Conservation (phyloP, 1,284 basidiomycete species). For the Takashimella koratensis region DNA sequence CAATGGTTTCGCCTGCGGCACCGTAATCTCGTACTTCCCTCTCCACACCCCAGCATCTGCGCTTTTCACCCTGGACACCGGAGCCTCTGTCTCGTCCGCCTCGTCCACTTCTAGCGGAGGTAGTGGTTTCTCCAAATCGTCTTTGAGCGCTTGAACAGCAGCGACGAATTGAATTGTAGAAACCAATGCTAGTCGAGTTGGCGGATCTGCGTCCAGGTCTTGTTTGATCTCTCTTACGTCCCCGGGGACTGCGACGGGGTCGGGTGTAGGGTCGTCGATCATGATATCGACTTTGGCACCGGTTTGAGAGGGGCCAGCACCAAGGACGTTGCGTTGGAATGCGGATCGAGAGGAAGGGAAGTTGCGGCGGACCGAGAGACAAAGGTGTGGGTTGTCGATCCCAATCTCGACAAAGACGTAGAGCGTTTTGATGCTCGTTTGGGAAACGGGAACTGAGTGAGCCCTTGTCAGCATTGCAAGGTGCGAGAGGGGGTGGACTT, state of each 20-base stretch:
- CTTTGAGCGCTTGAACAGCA: slow-evolving; percentile 78
- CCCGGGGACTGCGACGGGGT: slow-evolving; percentile 26
- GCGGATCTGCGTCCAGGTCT: slow-evolving; percentile 17
- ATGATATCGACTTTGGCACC: slow-evolving; percentile 40
- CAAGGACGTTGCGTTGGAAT: slow-evolving; percentile 43
- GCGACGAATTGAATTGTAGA: slow-evolving; percentile 95
- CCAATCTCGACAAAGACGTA: slow-evolving; percentile 98
- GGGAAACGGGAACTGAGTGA: slow-evolving; percentile 77
- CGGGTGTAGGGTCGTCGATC: slow-evolving; percentile 24
- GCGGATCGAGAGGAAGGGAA: slow-evolving; percentile 61
- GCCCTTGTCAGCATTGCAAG: not conserved
- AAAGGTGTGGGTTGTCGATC: slow-evolving; percentile 71
- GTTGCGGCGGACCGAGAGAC: slow-evolving; percentile 80
- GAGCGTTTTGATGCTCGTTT: slow-evolving; percentile 87
- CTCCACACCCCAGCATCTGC: slow-evolving; percentile 47
- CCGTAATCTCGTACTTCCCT: slow-evolving; percentile 66
- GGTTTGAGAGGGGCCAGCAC: slow-evolving; percentile 26
- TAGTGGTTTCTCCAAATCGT: slow-evolving; percentile 57
- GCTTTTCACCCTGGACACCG: slow-evolving; percentile 31
- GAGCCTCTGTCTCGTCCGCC: slow-evolving; percentile 17
- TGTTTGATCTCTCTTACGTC: slow-evolving; percentile 5
- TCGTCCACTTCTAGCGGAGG: slow-evolving; percentile 28
- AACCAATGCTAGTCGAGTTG: slow-evolving; percentile 77
- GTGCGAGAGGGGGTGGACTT: slow-evolving; percentile 27
- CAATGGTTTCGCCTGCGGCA: slow-evolving; percentile 89